Base-by-base conservation (phyloP, 1,284 basidiomycete species). In the Melampsora abietis-canadensis region DNA sequence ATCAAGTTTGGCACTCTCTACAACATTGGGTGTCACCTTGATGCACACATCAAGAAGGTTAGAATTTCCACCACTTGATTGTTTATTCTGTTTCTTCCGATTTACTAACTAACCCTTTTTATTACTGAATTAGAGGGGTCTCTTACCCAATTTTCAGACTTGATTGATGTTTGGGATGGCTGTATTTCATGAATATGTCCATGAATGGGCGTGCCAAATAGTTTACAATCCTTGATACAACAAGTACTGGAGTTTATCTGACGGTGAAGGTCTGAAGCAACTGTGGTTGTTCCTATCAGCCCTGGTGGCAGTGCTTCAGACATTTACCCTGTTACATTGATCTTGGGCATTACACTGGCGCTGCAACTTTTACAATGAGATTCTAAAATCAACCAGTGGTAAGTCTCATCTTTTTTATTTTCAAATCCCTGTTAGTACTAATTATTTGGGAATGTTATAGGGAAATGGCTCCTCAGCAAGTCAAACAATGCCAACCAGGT, bases 101-200 rank as follows among this genome's bases (percentile, higher is more conserved):
- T 34, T 10, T 37, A 34, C 31, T 51, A 21, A 31, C 0, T 51
- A 7, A 40, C n/a, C n/a, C n/a, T n/a, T n/a, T n/a, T 21, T n/a
- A 2, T 54, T 6, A 34, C 14, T 19, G 2, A 17, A 1, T 14
- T 48, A 68, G 66, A 27, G 31, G 4, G 19, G 44, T 14, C 17
- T 68, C 0, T 44, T 68, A 0, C 48, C 47, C 2, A 44, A 1
- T n/a, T 37, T 21, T 7, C 2, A 57, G 21, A 12, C 44, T 51
- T 47, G 15, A 19, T 30, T 75, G 17, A 2, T 0, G 3, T 75
- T 75, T 57, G 72, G 63, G 4, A 73, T 61, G 10, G 57, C 62
- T 12, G 59, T 68, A 15, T 73, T 67, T 37, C 69, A 73, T 73
- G 69, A 62, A 7, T 73, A 61, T 73, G 69, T 73, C 6, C 69